Percentiles rank a stretch among this genome's conserved stretches.
phyloP scores from a whole-genome alignment of 441 rosid genomes.

The Isatis lusitanica region DNA sequence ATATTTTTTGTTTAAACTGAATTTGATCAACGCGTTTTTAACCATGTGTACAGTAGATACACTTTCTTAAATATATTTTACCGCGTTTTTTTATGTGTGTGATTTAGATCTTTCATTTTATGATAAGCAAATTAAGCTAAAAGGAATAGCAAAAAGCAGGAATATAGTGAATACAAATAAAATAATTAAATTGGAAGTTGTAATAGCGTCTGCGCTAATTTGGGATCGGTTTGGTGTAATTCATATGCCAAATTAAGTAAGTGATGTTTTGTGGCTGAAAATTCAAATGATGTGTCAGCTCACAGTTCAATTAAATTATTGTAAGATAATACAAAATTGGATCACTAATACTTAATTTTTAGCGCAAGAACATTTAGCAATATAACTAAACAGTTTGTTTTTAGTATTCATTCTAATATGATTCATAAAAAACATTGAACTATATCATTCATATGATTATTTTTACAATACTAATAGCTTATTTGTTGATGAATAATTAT shows the following conservation, averaged over 20 bases:
- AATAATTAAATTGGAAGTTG: neutral
- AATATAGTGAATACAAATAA: neutral
- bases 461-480: neutral
- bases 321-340: neutral
- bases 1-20: neutral
- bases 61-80: neutral
- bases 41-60: neutral
- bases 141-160: too few relatives aligned
- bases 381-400: too few relatives aligned
- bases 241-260: conserved; percentile 32
- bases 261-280: conserved; percentile 33
- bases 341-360: neutral
- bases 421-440: too few relatives aligned
- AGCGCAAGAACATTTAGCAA: neutral
- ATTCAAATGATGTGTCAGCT: conserved; percentile 27
- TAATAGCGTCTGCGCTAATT: conserved; percentile 9
- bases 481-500: neutral
- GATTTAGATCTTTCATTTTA: neutral
- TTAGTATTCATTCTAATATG: too few relatives aligned
- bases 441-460: neutral
- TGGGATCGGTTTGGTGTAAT: conserved; percentile 17
- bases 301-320: neutral
- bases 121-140: neutral
- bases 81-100: neutral
- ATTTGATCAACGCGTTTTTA: neutral